Percentiles rank a stretch among this genome's conserved stretches.
Conservation (phyloP, 2,329 filamentous ascomycete species). For the Sporothrix schenckii region DNA sequence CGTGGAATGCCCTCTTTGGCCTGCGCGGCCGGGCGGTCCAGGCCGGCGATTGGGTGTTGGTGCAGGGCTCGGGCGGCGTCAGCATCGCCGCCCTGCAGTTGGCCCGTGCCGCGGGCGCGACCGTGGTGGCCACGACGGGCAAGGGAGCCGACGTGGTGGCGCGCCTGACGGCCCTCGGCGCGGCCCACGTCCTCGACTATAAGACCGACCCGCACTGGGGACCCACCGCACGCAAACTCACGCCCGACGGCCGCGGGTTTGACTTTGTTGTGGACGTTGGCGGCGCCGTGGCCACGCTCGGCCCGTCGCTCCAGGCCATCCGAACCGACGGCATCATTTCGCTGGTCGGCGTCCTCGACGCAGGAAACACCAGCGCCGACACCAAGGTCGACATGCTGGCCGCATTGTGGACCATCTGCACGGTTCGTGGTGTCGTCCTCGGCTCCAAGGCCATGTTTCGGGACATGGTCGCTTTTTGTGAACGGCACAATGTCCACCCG, state of each 20-base stretch:
- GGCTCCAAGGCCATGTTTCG: slow-evolving; percentile 48
- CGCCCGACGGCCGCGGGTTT: slow-evolving; percentile 51
- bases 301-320: slow-evolving; percentile 44
- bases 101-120: slow-evolving; percentile 54
- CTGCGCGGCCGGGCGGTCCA: slow-evolving; percentile 49
- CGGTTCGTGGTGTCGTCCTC: slow-evolving; percentile 49
- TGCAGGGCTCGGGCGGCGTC: slow-evolving; percentile 72
- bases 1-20: slow-evolving; percentile 68
- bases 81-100: slow-evolving; percentile 66
- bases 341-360: slow-evolving; percentile 50
- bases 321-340: slow-evolving; percentile 43
- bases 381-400: slow-evolving; percentile 53
- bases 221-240: slow-evolving; percentile 54
- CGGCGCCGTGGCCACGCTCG: slow-evolving; percentile 56
- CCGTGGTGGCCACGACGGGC: slow-evolving; percentile 61
- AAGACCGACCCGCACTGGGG: slow-evolving; percentile 57
- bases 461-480: slow-evolving; percentile 50
- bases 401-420: slow-evolving; percentile 47
- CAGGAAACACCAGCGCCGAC: slow-evolving; percentile 47
- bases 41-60: slow-evolving; percentile 63
- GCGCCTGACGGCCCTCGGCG: slow-evolving; percentile 56
- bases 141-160: slow-evolving; percentile 53
- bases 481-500: slow-evolving; percentile 49
- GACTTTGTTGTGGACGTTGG: slow-evolving; percentile 61
- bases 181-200: slow-evolving; percentile 62